Evolutionary conservation across 169 alveolate genomes (phyloP).

Genomic region (Amoebophrya sp.): DNA sequence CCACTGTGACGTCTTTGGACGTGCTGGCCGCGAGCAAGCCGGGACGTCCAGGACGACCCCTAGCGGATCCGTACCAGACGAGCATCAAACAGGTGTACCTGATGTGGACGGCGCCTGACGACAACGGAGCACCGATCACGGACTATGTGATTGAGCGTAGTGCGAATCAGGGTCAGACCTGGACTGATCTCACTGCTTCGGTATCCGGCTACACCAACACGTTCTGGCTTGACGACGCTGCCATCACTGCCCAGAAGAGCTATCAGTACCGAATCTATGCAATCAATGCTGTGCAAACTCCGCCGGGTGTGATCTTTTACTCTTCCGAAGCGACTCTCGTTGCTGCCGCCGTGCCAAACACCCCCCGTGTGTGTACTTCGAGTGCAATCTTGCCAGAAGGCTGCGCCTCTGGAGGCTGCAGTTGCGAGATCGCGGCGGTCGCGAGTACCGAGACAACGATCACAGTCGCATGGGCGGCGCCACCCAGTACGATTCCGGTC

Average conservation of each 20-base stretch:
- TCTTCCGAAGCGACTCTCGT: conserved; percentile 39
- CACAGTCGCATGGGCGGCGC: conserved; percentile 46
- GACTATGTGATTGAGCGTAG: conserved; percentile 46
- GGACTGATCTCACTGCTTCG: conserved; percentile 35
- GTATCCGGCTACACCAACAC: conserved; percentile 37
- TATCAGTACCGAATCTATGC: conserved; percentile 26
- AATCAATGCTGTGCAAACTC: not conserved
- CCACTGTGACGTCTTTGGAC: conserved; percentile 25
- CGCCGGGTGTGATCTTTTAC: conserved; percentile 29
- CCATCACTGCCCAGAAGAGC: not conserved
- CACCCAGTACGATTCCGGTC: conserved; percentile 36
- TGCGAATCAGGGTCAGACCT: conserved; percentile 30
- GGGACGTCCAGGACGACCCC: conserved; percentile 41
- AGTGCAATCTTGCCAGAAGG: not conserved
- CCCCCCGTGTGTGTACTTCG: conserved; percentile 29
- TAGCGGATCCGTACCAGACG: conserved; percentile 34
- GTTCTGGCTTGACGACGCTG: conserved; percentile 28
- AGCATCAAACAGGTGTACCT: conserved; percentile 25
- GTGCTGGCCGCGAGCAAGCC: conserved; percentile 49
- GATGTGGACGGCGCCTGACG: conserved; percentile 47
- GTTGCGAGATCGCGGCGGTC: conserved; percentile 31
- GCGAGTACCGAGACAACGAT: conserved; percentile 47
- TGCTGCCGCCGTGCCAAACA: conserved; percentile 43
- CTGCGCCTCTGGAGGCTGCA: not conserved
- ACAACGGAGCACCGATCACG: conserved; percentile 15